phyloP scores from a whole-genome alignment of 495 filamentous ascomycete genomes.

The Xylona heveae region DNA sequence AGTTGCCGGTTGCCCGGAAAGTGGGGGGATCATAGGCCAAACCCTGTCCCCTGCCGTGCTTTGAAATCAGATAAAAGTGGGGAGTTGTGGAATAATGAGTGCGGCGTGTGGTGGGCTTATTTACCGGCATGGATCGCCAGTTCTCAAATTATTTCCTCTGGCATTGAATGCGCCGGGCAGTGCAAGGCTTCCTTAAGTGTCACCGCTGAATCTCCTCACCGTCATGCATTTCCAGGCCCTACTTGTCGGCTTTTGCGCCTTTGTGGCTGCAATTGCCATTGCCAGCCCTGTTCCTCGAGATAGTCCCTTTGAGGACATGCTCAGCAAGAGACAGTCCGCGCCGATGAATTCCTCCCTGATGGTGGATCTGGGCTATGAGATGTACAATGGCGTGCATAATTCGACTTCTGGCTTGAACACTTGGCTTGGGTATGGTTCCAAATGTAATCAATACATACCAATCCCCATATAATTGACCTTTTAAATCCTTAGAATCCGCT shows the following conservation, averaged over 20 bases:
- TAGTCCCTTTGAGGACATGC: background rate
- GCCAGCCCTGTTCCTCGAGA: background rate
- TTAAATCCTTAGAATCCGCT: constrained; percentile 9
- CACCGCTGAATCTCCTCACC: too few species aligned
- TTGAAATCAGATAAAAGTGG: too few species aligned
- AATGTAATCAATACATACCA: background rate
- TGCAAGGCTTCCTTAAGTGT: too few species aligned
- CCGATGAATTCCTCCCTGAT: constrained; percentile 2
- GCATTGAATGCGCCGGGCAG: too few species aligned
- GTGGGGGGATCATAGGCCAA: too few species aligned
- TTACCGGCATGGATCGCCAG: too few species aligned
- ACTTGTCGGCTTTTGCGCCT: background rate
- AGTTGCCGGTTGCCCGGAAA: too few species aligned
- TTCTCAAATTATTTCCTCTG: too few species aligned
- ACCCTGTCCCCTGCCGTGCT: too few species aligned
- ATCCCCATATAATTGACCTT: constrained; percentile 4
- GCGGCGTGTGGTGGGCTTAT: too few species aligned
- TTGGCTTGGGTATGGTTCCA: constrained; percentile 8
- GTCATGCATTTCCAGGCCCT: background rate
- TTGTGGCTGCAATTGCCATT: background rate
- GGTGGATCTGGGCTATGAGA: constrained; percentile 11
- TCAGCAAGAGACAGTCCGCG: background rate
- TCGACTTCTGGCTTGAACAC: constrained; percentile 1
- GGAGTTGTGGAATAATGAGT: too few species aligned
- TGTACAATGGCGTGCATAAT: constrained; percentile 7